phyloP scores from a whole-genome alignment of 2,329 filamentous ascomycete genomes.

The Botrytis medusae region DNA sequence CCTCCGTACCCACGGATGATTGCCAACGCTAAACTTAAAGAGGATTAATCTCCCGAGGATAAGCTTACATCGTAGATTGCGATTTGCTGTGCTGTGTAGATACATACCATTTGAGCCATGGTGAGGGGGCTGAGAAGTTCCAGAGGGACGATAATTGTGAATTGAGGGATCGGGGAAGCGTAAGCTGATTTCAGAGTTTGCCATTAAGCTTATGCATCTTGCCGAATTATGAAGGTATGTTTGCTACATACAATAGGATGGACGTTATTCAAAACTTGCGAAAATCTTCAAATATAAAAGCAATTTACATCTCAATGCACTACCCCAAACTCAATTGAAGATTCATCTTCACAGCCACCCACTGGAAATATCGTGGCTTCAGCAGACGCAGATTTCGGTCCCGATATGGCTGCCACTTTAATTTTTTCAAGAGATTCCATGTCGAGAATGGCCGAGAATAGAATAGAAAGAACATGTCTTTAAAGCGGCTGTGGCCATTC shows the following conservation, averaged over 20 bases:
- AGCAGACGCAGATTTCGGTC: neutral
- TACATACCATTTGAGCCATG: neutral
- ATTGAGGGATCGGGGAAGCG: no score
- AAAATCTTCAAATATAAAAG: neutral
- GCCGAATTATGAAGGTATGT: neutral
- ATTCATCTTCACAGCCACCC: neutral
- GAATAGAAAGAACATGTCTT: neutral
- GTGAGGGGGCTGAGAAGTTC: neutral
- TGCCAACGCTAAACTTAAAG: neutral
- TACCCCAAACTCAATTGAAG: neutral
- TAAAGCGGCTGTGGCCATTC: neutral
- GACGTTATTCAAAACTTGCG: neutral
- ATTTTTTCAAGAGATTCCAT: neutral
- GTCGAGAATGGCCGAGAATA: neutral
- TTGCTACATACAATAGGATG: neutral
- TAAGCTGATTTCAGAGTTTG: neutral
- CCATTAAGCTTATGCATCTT: no score
- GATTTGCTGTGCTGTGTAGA: neutral
- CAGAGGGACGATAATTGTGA: neutral
- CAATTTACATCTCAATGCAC: constrained; percentile 5
- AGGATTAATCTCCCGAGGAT: neutral
- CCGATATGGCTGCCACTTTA: neutral
- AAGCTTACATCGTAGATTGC: neutral
- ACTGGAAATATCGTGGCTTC: neutral
- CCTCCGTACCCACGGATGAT: neutral